These are phyloP conservation scores for Simmondsia chinensis DNA, from an alignment of 148 eudicot species.

Conservation along the genomic window DNA sequence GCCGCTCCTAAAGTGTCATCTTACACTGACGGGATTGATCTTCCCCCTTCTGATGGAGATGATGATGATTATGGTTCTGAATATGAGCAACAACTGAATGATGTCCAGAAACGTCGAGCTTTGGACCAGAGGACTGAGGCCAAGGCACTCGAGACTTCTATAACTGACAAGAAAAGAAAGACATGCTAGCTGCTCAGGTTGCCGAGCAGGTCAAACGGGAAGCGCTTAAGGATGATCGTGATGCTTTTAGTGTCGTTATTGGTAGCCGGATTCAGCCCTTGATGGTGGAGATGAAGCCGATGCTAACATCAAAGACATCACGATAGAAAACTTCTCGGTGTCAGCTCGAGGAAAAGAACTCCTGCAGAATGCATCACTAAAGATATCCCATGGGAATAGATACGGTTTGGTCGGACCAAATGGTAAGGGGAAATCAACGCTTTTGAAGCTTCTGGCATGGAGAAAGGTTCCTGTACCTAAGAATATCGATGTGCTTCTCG, in stretches of 20 bases:
- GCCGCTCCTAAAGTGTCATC: constrained; percentile 27
- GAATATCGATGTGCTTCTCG: constrained; percentile 60
- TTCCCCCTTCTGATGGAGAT: constrained; percentile 52
- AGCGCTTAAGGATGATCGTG: constrained; percentile 56
- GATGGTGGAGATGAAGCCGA: constrained; percentile 60
- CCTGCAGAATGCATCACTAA: constrained; percentile 44
- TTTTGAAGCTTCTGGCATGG: constrained; percentile 66
- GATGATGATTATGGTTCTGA: constrained; percentile 26
- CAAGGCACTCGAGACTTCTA: constrained; percentile 20
- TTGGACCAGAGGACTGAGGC: constrained; percentile 16
- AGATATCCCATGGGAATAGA: constrained; percentile 63
- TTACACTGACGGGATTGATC: constrained; percentile 49
- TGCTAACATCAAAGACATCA: constrained; percentile 54
- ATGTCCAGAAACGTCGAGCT: constrained; percentile 3
- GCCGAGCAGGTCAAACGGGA: constrained; percentile 33
- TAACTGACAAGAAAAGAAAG: constrained; percentile 53
- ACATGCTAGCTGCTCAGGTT: constrained; percentile 33
- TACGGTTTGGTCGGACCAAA: constrained; percentile 69
- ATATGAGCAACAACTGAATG: constrained; percentile 13
- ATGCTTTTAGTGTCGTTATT: constrained; percentile 59
- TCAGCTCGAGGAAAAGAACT: constrained; percentile 69
- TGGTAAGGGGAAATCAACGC: constrained; percentile 68
- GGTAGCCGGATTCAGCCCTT: constrained; percentile 48
- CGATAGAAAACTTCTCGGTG: constrained; percentile 52
- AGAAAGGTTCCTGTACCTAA: constrained; percentile 69